phyloP scores from a whole-genome alignment of 148 eudicot genomes.

The Cornus florida region DNA sequence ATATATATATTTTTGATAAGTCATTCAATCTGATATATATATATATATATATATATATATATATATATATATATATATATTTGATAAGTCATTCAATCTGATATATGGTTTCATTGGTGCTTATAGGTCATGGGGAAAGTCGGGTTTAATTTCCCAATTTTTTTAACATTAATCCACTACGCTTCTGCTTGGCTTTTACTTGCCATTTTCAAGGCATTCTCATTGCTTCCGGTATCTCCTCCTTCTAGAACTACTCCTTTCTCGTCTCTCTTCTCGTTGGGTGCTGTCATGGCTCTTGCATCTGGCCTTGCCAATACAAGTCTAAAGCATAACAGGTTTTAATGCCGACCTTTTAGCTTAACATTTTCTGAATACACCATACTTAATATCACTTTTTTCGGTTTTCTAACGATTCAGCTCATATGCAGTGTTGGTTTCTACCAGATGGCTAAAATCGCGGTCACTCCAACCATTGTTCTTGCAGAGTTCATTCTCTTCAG shows the following conservation, averaged over 20 bases:
- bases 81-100: neutral
- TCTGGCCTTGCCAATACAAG: slow-evolving; percentile 94
- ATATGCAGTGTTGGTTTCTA: slow-evolving; percentile 86
- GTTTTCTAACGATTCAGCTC: slow-evolving; percentile 12
- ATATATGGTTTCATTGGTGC: neutral
- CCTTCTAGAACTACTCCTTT: slow-evolving; percentile 79
- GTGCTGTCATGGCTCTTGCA: slow-evolving; percentile 90
- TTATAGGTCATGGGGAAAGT: slow-evolving; percentile 86
- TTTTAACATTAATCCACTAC: slow-evolving; percentile 81
- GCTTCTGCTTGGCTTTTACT: slow-evolving; percentile 66
- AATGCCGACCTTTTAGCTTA: neutral
- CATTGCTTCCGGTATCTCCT: slow-evolving; percentile 78
- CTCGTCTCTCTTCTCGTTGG: slow-evolving; percentile 72
- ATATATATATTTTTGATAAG: no score
- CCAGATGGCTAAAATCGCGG: slow-evolving; percentile 99
- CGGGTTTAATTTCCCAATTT: slow-evolving; percentile 83
- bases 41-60: no score
- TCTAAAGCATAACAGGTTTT: slow-evolving; percentile 77
- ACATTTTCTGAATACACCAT: neutral
- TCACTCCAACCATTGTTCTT: slow-evolving; percentile 89
- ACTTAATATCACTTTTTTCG: neutral
- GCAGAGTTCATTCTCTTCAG: slow-evolving; percentile 70
- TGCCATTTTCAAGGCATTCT: slow-evolving; percentile 67
- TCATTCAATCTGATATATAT: no score
- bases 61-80: no score